Conservation (phyloP, 768 basidiomycete genomes). For the Suillus fuscotomentosus region DNA sequence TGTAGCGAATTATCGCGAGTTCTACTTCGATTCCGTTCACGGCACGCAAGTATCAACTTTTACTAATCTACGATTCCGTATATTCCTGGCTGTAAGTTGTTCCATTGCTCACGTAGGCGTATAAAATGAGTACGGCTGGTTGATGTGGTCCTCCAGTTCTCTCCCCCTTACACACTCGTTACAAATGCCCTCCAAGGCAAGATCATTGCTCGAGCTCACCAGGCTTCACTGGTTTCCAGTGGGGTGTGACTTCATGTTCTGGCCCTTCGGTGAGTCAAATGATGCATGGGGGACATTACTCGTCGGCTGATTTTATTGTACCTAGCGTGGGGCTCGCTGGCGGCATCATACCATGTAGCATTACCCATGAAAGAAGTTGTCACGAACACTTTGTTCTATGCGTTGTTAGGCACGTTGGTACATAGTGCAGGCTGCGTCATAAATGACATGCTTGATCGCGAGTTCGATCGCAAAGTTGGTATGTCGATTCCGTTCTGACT, state of each 20-base stretch:
- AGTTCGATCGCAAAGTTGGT: slow-evolving; percentile 55
- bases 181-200: slow-evolving; percentile 1
- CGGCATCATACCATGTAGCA: neutral
- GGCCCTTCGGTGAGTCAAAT: neutral
- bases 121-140: neutral
- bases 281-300: neutral
- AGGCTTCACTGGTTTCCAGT: slow-evolving; percentile 2
- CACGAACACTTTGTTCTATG: neutral
- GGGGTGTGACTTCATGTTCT: neutral
- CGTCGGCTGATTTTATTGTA: neutral
- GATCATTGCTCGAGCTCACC: neutral
- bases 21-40: too few species aligned
- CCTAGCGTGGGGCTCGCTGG: neutral
- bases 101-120: neutral
- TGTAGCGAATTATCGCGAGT: too few species aligned
- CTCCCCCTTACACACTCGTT: neutral
- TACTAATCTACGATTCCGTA: too few species aligned
- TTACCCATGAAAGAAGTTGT: neutral
- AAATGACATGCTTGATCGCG: slow-evolving; percentile 54
- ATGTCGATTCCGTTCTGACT: slow-evolving; percentile 14
- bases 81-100: too few species aligned
- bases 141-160: neutral
- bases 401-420: slow-evolving; percentile 17
- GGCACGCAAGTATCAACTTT: too few species aligned
- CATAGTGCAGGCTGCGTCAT: slow-evolving; percentile 53